Conservation (phyloP, 345 rosid genomes). For the Hirschfeldia incana region DNA sequence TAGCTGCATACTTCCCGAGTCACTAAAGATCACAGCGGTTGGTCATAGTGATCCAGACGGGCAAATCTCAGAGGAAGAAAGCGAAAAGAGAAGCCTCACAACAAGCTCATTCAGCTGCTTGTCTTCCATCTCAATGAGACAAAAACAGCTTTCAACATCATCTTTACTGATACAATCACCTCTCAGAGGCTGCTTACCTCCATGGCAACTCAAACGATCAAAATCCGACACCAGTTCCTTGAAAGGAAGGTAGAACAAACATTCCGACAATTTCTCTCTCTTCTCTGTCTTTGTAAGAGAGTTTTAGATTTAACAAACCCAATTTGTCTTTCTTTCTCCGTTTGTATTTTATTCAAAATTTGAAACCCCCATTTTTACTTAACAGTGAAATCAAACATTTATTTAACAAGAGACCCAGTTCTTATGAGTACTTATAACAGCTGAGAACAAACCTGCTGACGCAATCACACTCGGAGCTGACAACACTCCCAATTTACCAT, state of each 20-base stretch:
- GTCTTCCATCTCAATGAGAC: slow-evolving; percentile 83
- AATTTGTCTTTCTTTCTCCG: not conserved
- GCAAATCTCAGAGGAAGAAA: slow-evolving; percentile 65
- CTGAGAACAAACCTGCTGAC: slow-evolving; percentile 79
- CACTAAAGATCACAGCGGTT: slow-evolving; percentile 67
- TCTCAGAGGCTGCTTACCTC: slow-evolving; percentile 76
- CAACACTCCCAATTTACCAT: slow-evolving; percentile 59
- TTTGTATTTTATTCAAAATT: slow-evolving; percentile 19
- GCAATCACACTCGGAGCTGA: slow-evolving; percentile 59
- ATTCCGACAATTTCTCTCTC: not conserved
- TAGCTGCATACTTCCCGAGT: slow-evolving; percentile 86
- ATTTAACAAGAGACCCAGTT: slow-evolving; percentile 75
- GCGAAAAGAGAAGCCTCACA: slow-evolving; percentile 50
- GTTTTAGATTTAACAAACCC: slow-evolving; percentile 7
- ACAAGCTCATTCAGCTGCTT: slow-evolving; percentile 57
- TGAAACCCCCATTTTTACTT: not conserved
- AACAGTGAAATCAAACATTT: slow-evolving; percentile 7
- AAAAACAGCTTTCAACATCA: slow-evolving; percentile 74
- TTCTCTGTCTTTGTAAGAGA: slow-evolving; percentile 1
- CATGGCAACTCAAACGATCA: slow-evolving; percentile 66
- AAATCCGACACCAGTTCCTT: slow-evolving; percentile 60
- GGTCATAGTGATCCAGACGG: slow-evolving; percentile 61
- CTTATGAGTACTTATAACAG: slow-evolving; percentile 83
- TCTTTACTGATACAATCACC: slow-evolving; percentile 74
- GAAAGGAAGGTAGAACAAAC: slow-evolving; percentile 61